These are phyloP conservation scores for Neofusicoccum laricinum DNA, from an alignment of 2,329 filamentous ascomycete genomes.

Conservation along the genomic window DNA sequence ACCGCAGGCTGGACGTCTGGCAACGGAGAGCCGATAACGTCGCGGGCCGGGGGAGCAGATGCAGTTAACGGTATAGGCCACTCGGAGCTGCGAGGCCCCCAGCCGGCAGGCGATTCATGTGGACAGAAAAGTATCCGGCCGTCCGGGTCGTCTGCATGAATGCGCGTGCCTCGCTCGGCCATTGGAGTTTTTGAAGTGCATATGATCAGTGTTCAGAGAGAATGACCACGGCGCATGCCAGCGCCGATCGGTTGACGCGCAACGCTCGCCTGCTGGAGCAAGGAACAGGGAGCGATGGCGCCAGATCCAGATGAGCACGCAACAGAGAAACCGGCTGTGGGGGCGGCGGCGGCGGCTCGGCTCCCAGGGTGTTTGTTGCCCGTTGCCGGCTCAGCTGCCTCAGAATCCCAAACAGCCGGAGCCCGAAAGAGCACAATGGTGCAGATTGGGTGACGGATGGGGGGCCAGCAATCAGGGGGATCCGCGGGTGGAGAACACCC, in stretches of 20 bases:
- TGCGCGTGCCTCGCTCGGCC: background rate
- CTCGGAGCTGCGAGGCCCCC: background rate
- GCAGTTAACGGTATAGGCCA: background rate
- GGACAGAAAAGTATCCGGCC: background rate
- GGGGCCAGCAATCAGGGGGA: background rate
- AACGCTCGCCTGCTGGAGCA: background rate
- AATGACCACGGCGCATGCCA: background rate
- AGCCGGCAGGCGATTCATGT: background rate
- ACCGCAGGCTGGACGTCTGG: background rate
- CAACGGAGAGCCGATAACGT: background rate
- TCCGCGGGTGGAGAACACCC: background rate
- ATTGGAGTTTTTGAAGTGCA: background rate
- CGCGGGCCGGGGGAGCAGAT: background rate
- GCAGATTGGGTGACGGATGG: conserved; percentile 1
- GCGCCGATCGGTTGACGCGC: background rate
- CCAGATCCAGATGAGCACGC: background rate
- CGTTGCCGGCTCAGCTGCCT: conserved; percentile 1
- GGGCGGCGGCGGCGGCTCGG: conserved; percentile 7
- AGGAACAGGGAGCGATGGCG: background rate
- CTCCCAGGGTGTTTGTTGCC: conserved; percentile 3
- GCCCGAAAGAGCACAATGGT: conserved; percentile 26
- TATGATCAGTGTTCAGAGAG: background rate
- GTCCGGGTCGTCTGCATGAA: background rate
- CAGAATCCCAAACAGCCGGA: conserved; percentile 13
- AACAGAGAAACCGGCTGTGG: background rate